Percentiles rank a stretch among this genome's conserved stretches.
Evolutionary conservation across 2,329 filamentous ascomycete genomes (phyloP).

Genomic region (Aspergillus neoniger): DNA sequence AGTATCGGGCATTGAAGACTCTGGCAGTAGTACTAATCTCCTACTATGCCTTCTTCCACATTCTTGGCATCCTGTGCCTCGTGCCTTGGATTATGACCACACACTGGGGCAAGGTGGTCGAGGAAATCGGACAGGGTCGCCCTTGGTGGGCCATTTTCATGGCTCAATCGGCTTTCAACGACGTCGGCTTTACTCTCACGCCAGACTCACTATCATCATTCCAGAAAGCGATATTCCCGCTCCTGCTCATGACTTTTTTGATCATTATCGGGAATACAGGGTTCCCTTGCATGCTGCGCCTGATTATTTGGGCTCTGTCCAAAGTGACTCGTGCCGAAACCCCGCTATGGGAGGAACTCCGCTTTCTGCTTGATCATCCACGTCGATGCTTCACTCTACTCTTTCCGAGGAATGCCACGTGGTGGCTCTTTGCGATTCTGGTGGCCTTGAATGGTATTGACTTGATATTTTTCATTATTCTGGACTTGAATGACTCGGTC

Average conservation of each 20-base stretch:
- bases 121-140: constrained; percentile 60
- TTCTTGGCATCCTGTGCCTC: constrained; percentile 72
- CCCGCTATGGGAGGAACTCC: constrained; percentile 83
- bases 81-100: constrained; percentile 75
- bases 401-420: constrained; percentile 86
- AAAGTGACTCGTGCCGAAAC: constrained; percentile 65
- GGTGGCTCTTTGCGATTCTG: constrained; percentile 92
- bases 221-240: constrained; percentile 70
- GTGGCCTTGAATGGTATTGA: constrained; percentile 81
- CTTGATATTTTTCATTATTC: constrained; percentile 84
- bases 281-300: constrained; percentile 90
- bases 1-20: constrained; percentile 89
- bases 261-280: constrained; percentile 95
- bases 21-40: constrained; percentile 73
- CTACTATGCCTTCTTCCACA: constrained; percentile 83
- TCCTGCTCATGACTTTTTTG: constrained; percentile 78
- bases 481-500: constrained; percentile 75
- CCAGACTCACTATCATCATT: constrained; percentile 94
- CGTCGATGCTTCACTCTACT: constrained; percentile 93
- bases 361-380: constrained; percentile 90
- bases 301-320: constrained; percentile 83
- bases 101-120: constrained; percentile 67
- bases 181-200: constrained; percentile 90
- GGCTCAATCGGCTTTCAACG: constrained; percentile 84
- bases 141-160: constrained; percentile 95